Evolutionary conservation across 2,329 filamentous ascomycete genomes (phyloP).

Genomic region (Rutstroemia sp.): DNA sequence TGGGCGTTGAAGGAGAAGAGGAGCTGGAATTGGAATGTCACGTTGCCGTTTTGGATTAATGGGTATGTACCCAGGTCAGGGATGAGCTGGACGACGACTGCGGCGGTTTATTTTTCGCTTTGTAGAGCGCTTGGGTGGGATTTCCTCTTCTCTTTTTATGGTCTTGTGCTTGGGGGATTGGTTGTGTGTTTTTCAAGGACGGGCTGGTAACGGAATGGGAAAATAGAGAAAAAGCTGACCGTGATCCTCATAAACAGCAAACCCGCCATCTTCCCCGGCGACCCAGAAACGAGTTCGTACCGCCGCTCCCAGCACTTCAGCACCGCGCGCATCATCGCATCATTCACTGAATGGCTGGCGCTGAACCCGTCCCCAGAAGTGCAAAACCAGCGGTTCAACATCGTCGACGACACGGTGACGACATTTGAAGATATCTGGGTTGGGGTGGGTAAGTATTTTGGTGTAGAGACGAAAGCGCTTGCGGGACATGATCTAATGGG

Average conservation of each 20-base stretch:
- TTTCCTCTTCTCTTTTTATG: not conserved
- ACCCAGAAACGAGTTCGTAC: not conserved
- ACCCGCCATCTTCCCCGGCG: not conserved
- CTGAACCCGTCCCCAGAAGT: not conserved
- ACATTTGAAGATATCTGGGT: not conserved
- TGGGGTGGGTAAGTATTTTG: constrained; percentile 1
- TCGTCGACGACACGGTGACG: constrained; percentile 3
- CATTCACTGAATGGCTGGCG: not conserved
- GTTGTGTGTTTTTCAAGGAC: not conserved
- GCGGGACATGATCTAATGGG: not conserved
- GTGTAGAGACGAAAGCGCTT: not conserved
- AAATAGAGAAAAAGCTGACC: too few species aligned
- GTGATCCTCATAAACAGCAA: too few species aligned
- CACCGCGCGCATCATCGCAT: not conserved
- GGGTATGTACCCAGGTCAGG: not conserved
- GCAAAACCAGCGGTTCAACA: constrained; percentile 2
- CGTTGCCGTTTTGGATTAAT: constrained; percentile 4
- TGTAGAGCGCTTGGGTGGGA: not conserved
- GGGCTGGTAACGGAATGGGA: too few species aligned
- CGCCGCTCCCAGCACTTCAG: not conserved
- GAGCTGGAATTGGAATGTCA: constrained; percentile 2
- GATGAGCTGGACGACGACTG: not conserved
- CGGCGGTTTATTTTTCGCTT: constrained; percentile 1
- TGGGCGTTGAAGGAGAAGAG: not conserved
- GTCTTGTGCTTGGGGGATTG: not conserved